Percentiles rank a stretch among this genome's conserved stretches.
These are phyloP conservation scores for Acidomyces sp. DNA, from an alignment of 495 filamentous ascomycete genomes.

Conservation along the genomic window DNA sequence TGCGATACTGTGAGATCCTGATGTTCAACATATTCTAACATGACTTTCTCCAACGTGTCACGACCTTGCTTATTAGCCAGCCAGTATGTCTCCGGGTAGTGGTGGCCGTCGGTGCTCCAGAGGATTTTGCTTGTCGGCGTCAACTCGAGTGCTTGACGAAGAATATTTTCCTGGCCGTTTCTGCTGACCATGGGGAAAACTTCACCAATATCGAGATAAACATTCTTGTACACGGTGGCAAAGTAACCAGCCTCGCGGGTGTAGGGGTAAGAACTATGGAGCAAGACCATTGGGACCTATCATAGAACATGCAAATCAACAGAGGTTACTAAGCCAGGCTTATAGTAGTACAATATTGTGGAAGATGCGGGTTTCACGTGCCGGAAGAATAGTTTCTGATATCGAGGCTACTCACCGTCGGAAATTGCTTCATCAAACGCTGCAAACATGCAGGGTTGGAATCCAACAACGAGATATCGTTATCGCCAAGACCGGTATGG, in stretches of 20 bases:
- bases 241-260: slow-evolving; percentile 74
- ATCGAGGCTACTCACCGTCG: too few relatives aligned
- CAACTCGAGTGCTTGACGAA: slow-evolving; percentile 64
- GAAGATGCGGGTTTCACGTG: too few relatives aligned
- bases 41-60: slow-evolving; percentile 56
- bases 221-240: slow-evolving; percentile 65
- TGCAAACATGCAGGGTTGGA: slow-evolving; percentile 72
- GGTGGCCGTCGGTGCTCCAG: slow-evolving; percentile 79
- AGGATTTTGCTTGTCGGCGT: slow-evolving; percentile 64
- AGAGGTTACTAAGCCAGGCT: too few relatives aligned
- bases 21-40: slow-evolving; percentile 47
- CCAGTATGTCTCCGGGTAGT: slow-evolving; percentile 72
- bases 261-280: slow-evolving; percentile 78
- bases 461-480: slow-evolving; percentile 55
- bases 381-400: too few relatives aligned
- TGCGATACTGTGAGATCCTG: slow-evolving; percentile 45
- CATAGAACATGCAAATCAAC: too few relatives aligned
- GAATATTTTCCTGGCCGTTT: slow-evolving; percentile 60
- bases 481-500: slow-evolving; percentile 77
- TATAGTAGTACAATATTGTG: too few relatives aligned
- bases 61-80: slow-evolving; percentile 67
- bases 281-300: slow-evolving; percentile 66
- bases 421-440: slow-evolving; percentile 54
- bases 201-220: slow-evolving; percentile 75
- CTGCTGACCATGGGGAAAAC: slow-evolving; percentile 74